A percentile compares a stretch with the other conserved stretches of the same genome.
phyloP scores from a whole-genome alignment of 179 eudicot species.

The Nepenthes alata region DNA sequence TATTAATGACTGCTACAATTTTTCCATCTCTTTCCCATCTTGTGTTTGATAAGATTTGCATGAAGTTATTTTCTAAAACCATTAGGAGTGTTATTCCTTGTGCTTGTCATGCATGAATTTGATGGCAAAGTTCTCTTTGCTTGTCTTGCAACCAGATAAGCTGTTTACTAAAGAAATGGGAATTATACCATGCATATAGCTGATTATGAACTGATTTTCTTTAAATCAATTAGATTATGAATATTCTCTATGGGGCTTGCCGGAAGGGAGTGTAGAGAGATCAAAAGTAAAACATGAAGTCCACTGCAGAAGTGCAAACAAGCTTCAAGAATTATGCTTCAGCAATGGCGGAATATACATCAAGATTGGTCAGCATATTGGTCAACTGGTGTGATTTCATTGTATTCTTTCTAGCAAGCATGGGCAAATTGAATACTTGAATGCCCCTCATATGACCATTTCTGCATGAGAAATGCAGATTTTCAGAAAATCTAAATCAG shows the following conservation, averaged over 20 bases:
- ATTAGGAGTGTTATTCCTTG: too few species aligned
- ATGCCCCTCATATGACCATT: background rate
- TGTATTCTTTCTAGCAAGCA: background rate
- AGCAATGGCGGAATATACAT: slow-evolving; percentile 95
- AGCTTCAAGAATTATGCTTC: slow-evolving; percentile 85
- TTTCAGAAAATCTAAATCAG: background rate
- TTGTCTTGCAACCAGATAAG: too few species aligned
- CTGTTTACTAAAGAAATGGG: background rate
- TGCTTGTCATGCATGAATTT: too few species aligned
- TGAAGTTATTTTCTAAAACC: too few species aligned
- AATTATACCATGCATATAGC: background rate
- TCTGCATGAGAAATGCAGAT: slow-evolving; percentile 3
- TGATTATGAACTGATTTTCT: slow-evolving; percentile 7
- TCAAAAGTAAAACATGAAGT: slow-evolving; percentile 59
- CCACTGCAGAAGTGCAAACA: slow-evolving; percentile 71
- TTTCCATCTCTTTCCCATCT: too few species aligned
- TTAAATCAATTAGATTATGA: slow-evolving; percentile 52
- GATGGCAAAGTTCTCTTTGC: too few species aligned
- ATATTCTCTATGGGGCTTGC: slow-evolving; percentile 84
- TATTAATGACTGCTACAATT: too few species aligned
- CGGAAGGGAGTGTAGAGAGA: slow-evolving; percentile 72
- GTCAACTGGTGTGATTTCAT: slow-evolving; percentile 69
- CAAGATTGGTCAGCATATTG: slow-evolving; percentile 93
- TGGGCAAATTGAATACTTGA: slow-evolving; percentile 3
- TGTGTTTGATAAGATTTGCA: too few species aligned